Conservation (phyloP, 257 asterid genomes). For the Nicotiana attenuata region DNA sequence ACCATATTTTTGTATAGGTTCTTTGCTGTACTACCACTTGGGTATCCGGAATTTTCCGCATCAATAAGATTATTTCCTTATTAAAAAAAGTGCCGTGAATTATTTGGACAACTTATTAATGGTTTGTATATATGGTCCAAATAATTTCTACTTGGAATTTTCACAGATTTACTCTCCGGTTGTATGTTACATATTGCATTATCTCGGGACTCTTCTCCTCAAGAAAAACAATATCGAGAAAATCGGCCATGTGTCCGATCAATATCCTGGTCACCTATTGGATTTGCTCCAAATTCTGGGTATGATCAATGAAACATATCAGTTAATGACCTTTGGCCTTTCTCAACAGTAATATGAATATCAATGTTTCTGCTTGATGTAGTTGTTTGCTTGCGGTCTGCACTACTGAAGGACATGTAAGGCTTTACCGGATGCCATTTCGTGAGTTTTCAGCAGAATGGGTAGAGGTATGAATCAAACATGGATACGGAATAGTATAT, state of each 20-base stretch:
- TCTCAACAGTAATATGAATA: background rate
- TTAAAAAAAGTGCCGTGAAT: background rate
- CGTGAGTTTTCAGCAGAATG: conserved; percentile 76
- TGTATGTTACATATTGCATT: conserved; percentile 59
- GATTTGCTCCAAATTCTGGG: conserved; percentile 81
- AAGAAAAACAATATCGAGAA: conserved; percentile 8
- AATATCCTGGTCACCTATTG: conserved; percentile 91
- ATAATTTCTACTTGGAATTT: conserved; percentile 19
- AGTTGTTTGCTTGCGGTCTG: conserved; percentile 95
- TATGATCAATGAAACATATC: conserved; percentile 21
- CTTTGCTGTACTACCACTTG: background rate
- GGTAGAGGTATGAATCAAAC: conserved; percentile 55
- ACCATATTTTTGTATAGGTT: background rate
- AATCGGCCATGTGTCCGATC: conserved; percentile 70
- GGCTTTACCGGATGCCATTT: conserved; percentile 67
- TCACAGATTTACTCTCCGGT: conserved; percentile 54
- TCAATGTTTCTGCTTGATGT: conserved; percentile 9
- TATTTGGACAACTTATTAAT: background rate
- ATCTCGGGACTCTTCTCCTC: conserved; percentile 37
- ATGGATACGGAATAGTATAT: background rate
- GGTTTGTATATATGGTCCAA: background rate
- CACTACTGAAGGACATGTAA: conserved; percentile 69
- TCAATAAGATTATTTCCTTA: background rate
- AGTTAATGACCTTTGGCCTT: background rate
- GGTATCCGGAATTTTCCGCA: background rate